Conservation (phyloP, 179 eudicot species). For the Actinidia chinensis region DNA sequence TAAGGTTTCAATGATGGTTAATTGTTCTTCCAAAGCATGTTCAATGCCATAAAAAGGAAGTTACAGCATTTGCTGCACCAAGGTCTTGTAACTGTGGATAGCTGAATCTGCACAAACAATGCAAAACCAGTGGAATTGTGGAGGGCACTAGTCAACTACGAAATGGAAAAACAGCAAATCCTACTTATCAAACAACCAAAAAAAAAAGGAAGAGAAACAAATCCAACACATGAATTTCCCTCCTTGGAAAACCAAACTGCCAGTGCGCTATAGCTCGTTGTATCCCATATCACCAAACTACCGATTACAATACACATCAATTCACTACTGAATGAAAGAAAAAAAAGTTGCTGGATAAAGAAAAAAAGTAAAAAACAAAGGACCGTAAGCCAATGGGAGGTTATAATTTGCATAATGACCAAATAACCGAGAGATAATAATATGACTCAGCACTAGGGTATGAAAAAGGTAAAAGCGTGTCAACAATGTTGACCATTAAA, state of each 20-base stretch:
- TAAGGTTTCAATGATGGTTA: not conserved
- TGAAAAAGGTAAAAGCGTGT: not conserved
- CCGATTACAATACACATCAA: not conserved
- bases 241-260: not conserved
- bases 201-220: no score
- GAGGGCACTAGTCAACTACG: not conserved
- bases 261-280: slow-evolving; percentile 1
- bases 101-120: not conserved
- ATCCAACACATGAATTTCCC: not conserved
- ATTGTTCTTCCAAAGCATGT: not conserved
- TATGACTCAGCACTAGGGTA: not conserved
- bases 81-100: not conserved
- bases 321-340: not conserved
- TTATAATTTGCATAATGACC: not conserved
- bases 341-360: not conserved
- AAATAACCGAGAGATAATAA: not conserved
- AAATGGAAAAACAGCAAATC: slow-evolving; percentile 12
- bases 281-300: not conserved
- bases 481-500: not conserved
- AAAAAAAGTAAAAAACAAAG: not conserved
- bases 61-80: not conserved
- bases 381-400: not conserved
- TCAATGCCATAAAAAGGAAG: not conserved
- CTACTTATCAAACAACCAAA: not conserved
- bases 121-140: not conserved